These are phyloP conservation scores for Rosa persica DNA, from an alignment of 306 rosid genomes.

Conservation along the genomic window DNA sequence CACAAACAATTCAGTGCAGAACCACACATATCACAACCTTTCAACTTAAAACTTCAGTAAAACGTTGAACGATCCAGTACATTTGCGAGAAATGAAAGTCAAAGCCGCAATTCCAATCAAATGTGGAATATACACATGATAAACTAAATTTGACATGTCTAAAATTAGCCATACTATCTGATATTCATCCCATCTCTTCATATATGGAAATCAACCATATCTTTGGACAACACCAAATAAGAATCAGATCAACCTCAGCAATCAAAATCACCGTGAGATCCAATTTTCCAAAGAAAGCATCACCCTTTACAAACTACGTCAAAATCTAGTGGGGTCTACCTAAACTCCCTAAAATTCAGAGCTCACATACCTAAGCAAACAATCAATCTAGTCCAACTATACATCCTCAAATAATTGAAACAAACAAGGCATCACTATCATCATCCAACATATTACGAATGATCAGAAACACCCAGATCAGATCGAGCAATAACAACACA, in stretches of 20 bases:
- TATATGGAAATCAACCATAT: conserved; percentile 13
- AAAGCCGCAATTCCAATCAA: conserved; percentile 20
- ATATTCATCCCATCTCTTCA: background rate
- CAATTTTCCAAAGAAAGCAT: conserved; percentile 18
- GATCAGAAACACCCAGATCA: conserved; percentile 45
- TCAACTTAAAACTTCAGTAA: background rate
- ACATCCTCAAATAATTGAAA: conserved; percentile 9
- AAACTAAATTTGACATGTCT: background rate
- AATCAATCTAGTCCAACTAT: conserved; percentile 16
- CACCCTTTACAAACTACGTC: conserved; percentile 20
- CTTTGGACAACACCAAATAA: conserved; percentile 2
- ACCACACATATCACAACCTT: conserved; percentile 21
- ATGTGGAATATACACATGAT: background rate
- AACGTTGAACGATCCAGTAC: background rate
- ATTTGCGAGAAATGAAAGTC: conserved; percentile 13
- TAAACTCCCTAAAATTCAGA: conserved; percentile 12
- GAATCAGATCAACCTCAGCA: conserved; percentile 25
- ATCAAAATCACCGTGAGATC: conserved; percentile 39
- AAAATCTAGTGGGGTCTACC: conserved; percentile 38
- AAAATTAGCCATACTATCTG: background rate
- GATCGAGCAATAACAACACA: conserved; percentile 35
- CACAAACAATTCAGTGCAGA: conserved; percentile 26
- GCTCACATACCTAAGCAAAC: conserved; percentile 11
- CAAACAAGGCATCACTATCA: conserved; percentile 13
- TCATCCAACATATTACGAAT: conserved; percentile 13